Percentiles rank a stretch among this genome's conserved stretches.
These are phyloP conservation scores for Diaporthe nobilis DNA, from an alignment of 2,329 filamentous ascomycete genomes.

Conservation along the genomic window DNA sequence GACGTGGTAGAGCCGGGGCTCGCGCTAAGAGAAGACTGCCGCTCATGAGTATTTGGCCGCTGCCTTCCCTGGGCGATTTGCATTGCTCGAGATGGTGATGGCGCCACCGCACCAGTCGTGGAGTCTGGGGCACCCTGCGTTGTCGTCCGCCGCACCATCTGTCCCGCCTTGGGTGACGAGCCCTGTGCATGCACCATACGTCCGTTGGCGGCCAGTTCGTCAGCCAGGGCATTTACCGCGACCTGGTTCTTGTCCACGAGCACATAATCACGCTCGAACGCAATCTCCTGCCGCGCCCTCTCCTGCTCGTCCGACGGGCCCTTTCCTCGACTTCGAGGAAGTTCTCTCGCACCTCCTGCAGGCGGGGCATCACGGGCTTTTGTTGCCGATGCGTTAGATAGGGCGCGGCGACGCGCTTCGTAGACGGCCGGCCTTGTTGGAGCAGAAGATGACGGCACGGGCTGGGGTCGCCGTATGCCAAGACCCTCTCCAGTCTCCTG, in stretches of 20 bases:
- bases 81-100: slow-evolving; percentile 78
- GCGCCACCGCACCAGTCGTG: slow-evolving; percentile 77
- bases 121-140: slow-evolving; percentile 81
- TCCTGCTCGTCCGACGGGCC: slow-evolving; percentile 68
- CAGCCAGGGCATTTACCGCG: slow-evolving; percentile 96
- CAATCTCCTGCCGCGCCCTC: slow-evolving; percentile 85
- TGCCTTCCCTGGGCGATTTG: slow-evolving; percentile 79
- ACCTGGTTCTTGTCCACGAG: slow-evolving; percentile 95
- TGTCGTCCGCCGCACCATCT: slow-evolving; percentile 82
- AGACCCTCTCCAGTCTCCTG: slow-evolving; percentile 63
- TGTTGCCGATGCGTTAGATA: slow-evolving; percentile 58
- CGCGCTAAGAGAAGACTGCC: slow-evolving; percentile 82
- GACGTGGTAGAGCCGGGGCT: slow-evolving; percentile 82
- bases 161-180: slow-evolving; percentile 69
- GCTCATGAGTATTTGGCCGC: slow-evolving; percentile 74
- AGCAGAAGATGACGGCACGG: slow-evolving; percentile 64
- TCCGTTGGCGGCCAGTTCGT: slow-evolving; percentile 90
- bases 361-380: slow-evolving; percentile 53
- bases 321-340: slow-evolving; percentile 25
- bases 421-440: slow-evolving; percentile 57
- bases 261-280: slow-evolving; percentile 94
- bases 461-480: slow-evolving; percentile 64
- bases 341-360: slow-evolving; percentile 41
- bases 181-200: slow-evolving; percentile 67
- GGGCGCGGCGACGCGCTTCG: slow-evolving; percentile 55